Conservation (phyloP, 768 basidiomycete species). For the Amyloporia xantha region DNA sequence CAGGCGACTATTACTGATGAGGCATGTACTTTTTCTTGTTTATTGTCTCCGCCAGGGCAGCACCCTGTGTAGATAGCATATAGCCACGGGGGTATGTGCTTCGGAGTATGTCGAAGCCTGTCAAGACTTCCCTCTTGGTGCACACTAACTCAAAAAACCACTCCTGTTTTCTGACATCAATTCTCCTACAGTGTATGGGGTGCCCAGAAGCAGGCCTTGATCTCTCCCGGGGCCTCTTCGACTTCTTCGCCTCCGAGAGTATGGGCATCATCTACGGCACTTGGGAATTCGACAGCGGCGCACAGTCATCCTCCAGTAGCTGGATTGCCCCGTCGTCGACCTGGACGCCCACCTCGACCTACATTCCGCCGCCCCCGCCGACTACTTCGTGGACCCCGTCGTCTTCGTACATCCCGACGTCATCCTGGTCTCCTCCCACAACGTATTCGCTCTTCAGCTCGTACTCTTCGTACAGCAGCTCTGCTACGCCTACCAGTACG, state of each 20-base stretch:
- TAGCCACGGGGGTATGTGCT: no score
- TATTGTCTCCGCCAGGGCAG: background rate
- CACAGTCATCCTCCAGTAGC: background rate
- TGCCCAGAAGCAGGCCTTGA: conserved; percentile 64
- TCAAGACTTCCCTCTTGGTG: background rate
- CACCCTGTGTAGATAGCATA: background rate
- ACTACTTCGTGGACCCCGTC: conserved; percentile 8
- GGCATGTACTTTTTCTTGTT: conserved; percentile 27
- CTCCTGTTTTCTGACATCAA: no score
- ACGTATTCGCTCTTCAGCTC: conserved; percentile 7
- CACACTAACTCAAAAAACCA: no score
- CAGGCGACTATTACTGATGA: conserved; percentile 56
- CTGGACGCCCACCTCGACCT: background rate
- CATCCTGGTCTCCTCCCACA: conserved; percentile 7
- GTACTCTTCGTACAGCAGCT: conserved; percentile 4
- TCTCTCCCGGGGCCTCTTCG: conserved; percentile 60
- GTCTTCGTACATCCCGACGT: conserved; percentile 6
- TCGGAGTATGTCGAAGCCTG: background rate
- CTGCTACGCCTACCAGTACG: conserved; percentile 2
- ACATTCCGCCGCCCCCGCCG: conserved; percentile 1
- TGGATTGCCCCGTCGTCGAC: conserved; percentile 9
- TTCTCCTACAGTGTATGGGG: conserved; percentile 45
- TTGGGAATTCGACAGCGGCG: conserved; percentile 47
- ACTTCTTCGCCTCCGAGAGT: conserved; percentile 41
- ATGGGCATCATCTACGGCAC: conserved; percentile 51